Evolutionary conservation across 768 basidiomycete genomes (phyloP).

Genomic region (Lactarius sanguifluus): DNA sequence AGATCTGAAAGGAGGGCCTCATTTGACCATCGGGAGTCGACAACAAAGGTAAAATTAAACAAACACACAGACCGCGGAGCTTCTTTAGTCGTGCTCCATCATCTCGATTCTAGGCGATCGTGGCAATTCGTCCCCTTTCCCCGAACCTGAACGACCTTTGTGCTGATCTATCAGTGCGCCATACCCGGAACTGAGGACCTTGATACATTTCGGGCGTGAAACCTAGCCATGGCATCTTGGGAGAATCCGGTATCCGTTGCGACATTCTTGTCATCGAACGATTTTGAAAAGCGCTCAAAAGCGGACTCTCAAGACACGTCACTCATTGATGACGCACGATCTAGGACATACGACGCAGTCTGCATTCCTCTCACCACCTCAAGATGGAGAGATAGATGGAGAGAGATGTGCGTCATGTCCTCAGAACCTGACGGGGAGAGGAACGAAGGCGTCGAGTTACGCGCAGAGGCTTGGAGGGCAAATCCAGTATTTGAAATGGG

Average conservation of each 20-base stretch:
- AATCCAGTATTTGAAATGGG: slow-evolving; percentile 74
- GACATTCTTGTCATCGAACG: slow-evolving; percentile 20
- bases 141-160: not conserved
- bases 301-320: slow-evolving; percentile 28
- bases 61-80: not conserved
- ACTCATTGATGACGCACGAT: slow-evolving; percentile 54
- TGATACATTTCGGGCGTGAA: slow-evolving; percentile 1
- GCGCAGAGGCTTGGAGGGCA: slow-evolving; percentile 85
- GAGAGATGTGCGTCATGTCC: slow-evolving; percentile 78
- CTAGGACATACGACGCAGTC: slow-evolving; percentile 71
- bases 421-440: slow-evolving; percentile 42
- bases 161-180: slow-evolving; percentile 6
- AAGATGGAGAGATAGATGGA: slow-evolving; percentile 87
- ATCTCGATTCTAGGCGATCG: slow-evolving; percentile 10
- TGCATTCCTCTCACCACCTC: slow-evolving; percentile 88
- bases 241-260: slow-evolving; percentile 33
- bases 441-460: slow-evolving; percentile 49
- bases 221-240: slow-evolving; percentile 32
- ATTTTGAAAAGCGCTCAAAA: slow-evolving; percentile 18
- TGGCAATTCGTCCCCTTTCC: slow-evolving; percentile 7
- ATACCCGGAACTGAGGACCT: not conserved
- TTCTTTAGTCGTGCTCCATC: not conserved
- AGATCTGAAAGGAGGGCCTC: slow-evolving; percentile 2
- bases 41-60: not conserved
- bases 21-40: slow-evolving; percentile 2